phyloP scores from a whole-genome alignment of 148 eudicot genomes.

The Rhododendron vialii region DNA sequence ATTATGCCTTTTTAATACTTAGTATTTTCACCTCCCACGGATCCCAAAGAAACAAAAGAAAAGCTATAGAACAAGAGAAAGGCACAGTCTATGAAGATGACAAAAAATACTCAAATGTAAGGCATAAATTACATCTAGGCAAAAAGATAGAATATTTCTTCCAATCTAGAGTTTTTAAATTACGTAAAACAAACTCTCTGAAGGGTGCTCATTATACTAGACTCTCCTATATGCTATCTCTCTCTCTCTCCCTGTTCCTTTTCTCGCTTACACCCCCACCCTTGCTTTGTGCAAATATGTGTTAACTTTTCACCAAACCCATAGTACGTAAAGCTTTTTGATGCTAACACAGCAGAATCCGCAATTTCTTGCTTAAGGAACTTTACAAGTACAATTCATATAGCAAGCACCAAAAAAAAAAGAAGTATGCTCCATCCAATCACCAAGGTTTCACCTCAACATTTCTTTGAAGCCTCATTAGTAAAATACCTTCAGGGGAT shows the following conservation, averaged over 20 bases:
- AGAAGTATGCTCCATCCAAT: neutral
- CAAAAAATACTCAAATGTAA: neutral
- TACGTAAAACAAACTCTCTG: neutral
- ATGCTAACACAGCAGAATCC: neutral
- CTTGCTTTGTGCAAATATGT: neutral
- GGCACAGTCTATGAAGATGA: neutral
- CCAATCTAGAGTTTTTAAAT: neutral
- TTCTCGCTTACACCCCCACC: neutral
- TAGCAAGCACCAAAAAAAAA: neutral
- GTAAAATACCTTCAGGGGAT: neutral
- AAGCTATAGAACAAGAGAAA: neutral
- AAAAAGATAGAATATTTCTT: neutral
- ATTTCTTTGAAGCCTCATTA: slow-evolving; percentile 2
- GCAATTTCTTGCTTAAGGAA: neutral
- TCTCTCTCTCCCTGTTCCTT: neutral
- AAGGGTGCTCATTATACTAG: neutral
- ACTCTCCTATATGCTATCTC: neutral
- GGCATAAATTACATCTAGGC: neutral
- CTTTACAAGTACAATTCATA: slow-evolving; percentile 5
- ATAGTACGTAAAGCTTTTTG: neutral
- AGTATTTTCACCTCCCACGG: neutral
- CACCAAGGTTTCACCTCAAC: neutral
- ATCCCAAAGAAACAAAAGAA: neutral
- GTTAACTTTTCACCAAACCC: neutral
- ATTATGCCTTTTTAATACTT: neutral